phyloP scores from a whole-genome alignment of 2,329 filamentous ascomycete genomes.

The Penicillium sp. region DNA sequence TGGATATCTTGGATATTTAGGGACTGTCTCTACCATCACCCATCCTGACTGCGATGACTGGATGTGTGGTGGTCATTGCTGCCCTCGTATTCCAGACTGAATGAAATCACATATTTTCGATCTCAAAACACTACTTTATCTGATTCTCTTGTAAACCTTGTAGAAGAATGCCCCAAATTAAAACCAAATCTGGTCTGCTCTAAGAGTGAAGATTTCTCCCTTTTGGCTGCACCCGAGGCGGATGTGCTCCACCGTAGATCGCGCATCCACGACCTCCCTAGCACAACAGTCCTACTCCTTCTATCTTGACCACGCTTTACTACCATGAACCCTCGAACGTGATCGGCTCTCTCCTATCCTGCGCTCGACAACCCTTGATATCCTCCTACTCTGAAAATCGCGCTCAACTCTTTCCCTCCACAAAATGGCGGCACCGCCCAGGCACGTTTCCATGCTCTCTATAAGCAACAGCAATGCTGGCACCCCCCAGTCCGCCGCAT shows the following conservation, averaged over 20 bases:
- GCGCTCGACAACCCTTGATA: background rate
- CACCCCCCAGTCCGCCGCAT: slow-evolving; percentile 23
- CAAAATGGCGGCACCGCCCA: slow-evolving; percentile 35
- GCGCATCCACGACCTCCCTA: slow-evolving; percentile 13
- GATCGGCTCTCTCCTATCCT: background rate
- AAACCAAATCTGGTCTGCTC: too few species aligned
- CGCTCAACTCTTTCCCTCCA: background rate
- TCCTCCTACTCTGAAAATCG: background rate
- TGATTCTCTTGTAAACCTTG: background rate
- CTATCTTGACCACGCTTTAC: background rate
- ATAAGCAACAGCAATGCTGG: slow-evolving; percentile 36
- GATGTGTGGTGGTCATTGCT: background rate
- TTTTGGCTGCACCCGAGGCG: slow-evolving; percentile 19
- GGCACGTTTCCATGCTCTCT: slow-evolving; percentile 39
- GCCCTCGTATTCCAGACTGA: background rate
- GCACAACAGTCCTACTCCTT: background rate
- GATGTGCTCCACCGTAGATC: slow-evolving; percentile 33
- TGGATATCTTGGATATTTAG: background rate
- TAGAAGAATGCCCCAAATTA: too few species aligned
- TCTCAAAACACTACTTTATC: too few species aligned
- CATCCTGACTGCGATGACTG: background rate
- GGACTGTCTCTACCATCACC: background rate
- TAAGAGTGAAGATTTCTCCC: background rate
- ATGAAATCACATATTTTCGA: background rate
- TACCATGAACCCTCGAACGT: slow-evolving; percentile 4